A percentile compares a stretch with the other conserved stretches of the same genome.
Conservation (phyloP, 2,329 filamentous ascomycete species). For the Leptographium radiaticola region DNA sequence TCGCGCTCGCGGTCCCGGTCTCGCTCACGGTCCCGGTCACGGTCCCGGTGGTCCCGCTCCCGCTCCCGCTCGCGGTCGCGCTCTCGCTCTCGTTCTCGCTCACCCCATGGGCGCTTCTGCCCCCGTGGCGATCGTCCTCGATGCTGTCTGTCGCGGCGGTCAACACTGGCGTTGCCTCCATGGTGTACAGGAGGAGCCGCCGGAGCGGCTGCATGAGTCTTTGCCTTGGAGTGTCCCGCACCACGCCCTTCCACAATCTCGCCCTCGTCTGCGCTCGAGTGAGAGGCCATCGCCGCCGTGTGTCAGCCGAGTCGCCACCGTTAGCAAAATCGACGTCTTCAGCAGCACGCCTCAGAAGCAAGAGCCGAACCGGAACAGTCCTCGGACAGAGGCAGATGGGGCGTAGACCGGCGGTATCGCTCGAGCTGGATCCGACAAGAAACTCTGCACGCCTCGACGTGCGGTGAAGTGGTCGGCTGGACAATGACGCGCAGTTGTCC, state of each 20-base stretch:
- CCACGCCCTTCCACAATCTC: slow-evolving; percentile 63
- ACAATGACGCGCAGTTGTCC: too few relatives aligned
- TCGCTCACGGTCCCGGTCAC: background rate
- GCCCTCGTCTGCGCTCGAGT: slow-evolving; percentile 66
- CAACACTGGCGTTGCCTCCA: slow-evolving; percentile 69
- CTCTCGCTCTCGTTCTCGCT: slow-evolving; percentile 19
- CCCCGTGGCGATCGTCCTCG: slow-evolving; percentile 46
- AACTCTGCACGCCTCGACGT: too few relatives aligned
- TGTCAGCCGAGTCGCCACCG: too few relatives aligned
- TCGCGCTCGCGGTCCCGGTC: slow-evolving; percentile 44
- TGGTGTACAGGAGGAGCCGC: slow-evolving; percentile 14
- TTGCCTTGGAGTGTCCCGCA: slow-evolving; percentile 62
- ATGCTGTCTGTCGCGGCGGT: slow-evolving; percentile 72
- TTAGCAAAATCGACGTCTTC: background rate
- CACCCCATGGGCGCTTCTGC: slow-evolving; percentile 54
- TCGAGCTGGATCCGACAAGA: background rate
- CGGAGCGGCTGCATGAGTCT: slow-evolving; percentile 36
- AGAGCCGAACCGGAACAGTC: slow-evolving; percentile 18
- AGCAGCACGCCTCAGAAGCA: background rate
- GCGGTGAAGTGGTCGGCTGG: too few relatives aligned
- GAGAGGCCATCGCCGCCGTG: slow-evolving; percentile 4
- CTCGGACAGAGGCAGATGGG: slow-evolving; percentile 15
- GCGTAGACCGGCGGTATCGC: background rate
- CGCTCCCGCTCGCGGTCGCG: slow-evolving; percentile 50
- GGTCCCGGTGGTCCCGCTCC: slow-evolving; percentile 39